Conservation (phyloP, 2,329 filamentous ascomycete genomes). For the Neopestalotiopsis rosae region DNA sequence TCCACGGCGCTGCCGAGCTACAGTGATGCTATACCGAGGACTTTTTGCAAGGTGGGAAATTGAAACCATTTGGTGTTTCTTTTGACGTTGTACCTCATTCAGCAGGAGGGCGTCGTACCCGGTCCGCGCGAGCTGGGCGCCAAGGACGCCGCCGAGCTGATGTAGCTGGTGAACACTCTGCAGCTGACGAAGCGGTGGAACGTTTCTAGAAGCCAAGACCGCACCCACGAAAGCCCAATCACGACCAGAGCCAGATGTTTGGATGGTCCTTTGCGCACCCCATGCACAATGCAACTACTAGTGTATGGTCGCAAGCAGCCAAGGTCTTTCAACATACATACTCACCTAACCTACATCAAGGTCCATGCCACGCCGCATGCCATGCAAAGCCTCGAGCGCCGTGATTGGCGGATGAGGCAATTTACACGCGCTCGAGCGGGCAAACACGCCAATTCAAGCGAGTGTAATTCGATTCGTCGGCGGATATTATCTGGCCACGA, state of each 20-base stretch:
- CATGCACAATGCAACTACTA: neutral
- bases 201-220: conserved; percentile 11
- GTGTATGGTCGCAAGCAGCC: neutral
- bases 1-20: neutral
- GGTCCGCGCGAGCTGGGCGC: neutral
- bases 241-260: neutral
- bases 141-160: neutral
- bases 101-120: conserved; percentile 10
- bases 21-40: neutral
- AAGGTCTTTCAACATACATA: too few relatives aligned
- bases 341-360: neutral
- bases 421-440: neutral
- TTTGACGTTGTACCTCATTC: conserved; percentile 2
- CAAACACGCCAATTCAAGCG: conserved; percentile 10
- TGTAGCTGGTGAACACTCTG: neutral
- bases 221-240: neutral
- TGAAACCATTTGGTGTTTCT: neutral
- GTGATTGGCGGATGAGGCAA: neutral
- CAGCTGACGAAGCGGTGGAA: neutral
- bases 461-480: conserved; percentile 7
- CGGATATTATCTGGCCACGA: neutral
- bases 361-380: neutral
- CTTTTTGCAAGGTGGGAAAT: neutral
- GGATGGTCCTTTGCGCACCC: neutral
- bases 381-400: neutral